A percentile compares a stretch with the other conserved stretches of the same genome.
These are phyloP conservation scores for Allium cepa DNA, from an alignment of 106 monocot genomes.

Conservation along the genomic window DNA sequence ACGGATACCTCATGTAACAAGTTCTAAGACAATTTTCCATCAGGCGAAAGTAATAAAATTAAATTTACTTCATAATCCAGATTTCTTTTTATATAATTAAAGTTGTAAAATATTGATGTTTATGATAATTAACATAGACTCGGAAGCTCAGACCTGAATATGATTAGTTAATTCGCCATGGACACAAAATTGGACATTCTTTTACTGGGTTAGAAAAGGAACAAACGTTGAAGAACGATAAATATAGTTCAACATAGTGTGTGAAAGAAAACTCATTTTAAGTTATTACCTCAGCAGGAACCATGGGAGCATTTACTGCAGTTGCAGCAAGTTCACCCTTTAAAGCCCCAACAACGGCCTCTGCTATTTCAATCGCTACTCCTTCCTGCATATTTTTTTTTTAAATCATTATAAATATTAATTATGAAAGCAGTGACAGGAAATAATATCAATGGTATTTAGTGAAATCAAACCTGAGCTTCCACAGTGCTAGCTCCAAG, in stretches of 20 bases:
- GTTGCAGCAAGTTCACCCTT: slow-evolving; percentile 79
- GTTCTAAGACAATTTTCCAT: too few species aligned
- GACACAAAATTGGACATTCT: too few species aligned
- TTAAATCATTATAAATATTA: neutral
- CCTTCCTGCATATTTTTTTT: slow-evolving; percentile 50
- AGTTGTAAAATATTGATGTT: too few species aligned
- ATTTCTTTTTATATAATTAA: too few species aligned
- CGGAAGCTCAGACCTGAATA: too few species aligned
- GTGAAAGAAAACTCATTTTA: neutral
- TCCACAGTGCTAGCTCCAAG: slow-evolving; percentile 75
- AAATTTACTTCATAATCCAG: too few species aligned
- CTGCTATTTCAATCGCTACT: slow-evolving; percentile 87
- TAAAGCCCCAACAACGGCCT: slow-evolving; percentile 85
- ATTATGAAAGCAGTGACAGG: neutral
- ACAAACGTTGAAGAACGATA: neutral
- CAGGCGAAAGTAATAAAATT: too few species aligned
- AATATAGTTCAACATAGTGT: neutral
- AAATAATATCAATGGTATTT: neutral
- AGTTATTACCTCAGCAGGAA: slow-evolving; percentile 61
- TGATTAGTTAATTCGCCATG: too few species aligned
- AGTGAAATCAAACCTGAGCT: slow-evolving; percentile 55
- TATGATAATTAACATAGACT: too few species aligned
- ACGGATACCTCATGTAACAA: too few species aligned
- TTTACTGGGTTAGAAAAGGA: neutral
- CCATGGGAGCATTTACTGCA: slow-evolving; percentile 92